phyloP scores from a whole-genome alignment of 2,329 filamentous ascomycete genomes.

The Sclerotinia spermophila region DNA sequence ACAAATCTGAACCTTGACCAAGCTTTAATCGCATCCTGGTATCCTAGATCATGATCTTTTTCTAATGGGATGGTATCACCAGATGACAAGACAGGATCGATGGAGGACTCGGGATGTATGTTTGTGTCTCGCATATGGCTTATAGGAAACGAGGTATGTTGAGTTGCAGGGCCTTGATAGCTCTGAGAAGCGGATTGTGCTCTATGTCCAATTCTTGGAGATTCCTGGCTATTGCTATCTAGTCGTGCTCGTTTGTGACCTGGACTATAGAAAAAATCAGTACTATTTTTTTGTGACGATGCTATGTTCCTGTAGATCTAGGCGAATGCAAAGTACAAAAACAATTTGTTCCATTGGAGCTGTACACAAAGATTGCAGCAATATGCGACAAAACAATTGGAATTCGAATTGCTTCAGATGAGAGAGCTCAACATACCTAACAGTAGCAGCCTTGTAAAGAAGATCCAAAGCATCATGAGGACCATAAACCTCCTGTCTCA shows the following conservation, averaged over 20 bases:
- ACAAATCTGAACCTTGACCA: slow-evolving; percentile 94
- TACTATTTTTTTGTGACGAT: slow-evolving; percentile 21
- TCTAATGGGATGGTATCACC: slow-evolving; percentile 21
- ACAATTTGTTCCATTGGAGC: neutral
- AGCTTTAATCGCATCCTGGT: slow-evolving; percentile 71
- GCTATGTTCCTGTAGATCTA: neutral
- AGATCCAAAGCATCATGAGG: slow-evolving; percentile 90
- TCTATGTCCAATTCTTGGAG: slow-evolving; percentile 28
- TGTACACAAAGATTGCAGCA: slow-evolving; percentile 34
- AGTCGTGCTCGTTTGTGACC: slow-evolving; percentile 35
- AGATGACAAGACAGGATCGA: slow-evolving; percentile 33
- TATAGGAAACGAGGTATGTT: slow-evolving; percentile 28
- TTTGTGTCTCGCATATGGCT: slow-evolving; percentile 24
- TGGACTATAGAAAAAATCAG: slow-evolving; percentile 41
- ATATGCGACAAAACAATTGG: neutral
- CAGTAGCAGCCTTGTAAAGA: slow-evolving; percentile 79
- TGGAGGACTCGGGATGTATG: slow-evolving; percentile 24
- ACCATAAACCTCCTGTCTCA: slow-evolving; percentile 74
- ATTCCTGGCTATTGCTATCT: slow-evolving; percentile 30
- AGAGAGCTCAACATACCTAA: slow-evolving; percentile 42
- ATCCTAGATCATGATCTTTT: slow-evolving; percentile 48
- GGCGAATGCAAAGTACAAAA: neutral
- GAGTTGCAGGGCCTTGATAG: slow-evolving; percentile 21
- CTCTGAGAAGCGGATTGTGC: slow-evolving; percentile 22
- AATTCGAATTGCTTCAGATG: slow-evolving; percentile 32